These are phyloP conservation scores for Malbranchea zuffiana DNA, from an alignment of 2,329 filamentous ascomycete genomes.

Conservation along the genomic window DNA sequence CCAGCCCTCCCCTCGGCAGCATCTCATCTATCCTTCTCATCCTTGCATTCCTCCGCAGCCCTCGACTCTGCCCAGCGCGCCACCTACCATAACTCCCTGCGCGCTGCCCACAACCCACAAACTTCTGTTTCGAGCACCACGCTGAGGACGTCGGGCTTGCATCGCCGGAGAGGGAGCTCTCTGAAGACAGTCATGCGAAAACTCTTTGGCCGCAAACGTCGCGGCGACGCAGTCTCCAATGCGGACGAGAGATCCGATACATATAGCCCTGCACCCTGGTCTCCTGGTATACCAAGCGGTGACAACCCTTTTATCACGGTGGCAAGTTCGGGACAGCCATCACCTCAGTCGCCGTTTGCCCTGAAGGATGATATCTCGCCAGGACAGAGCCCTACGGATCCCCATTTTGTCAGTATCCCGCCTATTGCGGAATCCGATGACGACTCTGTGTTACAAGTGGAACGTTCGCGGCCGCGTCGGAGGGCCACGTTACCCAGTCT, in stretches of 20 bases:
- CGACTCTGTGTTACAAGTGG: conserved; percentile 1
- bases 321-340: conserved; percentile 18
- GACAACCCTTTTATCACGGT: conserved; percentile 18
- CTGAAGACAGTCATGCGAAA: conserved; percentile 37
- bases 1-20: conserved; percentile 10
- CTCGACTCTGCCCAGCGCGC: conserved; percentile 11
- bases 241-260: conserved; percentile 12
- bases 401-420: conserved; percentile 4
- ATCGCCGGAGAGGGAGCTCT: conserved; percentile 33
- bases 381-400: background rate
- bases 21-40: conserved; percentile 9
- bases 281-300: conserved; percentile 12
- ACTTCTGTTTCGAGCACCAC: conserved; percentile 18
- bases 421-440: background rate
- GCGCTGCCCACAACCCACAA: conserved; percentile 18
- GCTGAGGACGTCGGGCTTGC: conserved; percentile 19
- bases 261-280: conserved; percentile 8
- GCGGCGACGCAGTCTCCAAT: conserved; percentile 25
- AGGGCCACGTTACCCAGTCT: conserved; percentile 37
- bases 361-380: background rate
- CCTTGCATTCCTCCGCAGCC: conserved; percentile 15
- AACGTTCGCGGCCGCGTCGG: conserved; percentile 20
- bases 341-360: conserved; percentile 8
- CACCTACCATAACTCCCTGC: conserved; percentile 13
- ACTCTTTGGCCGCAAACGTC: conserved; percentile 32